Conservation (phyloP, 768 basidiomycete species). For the Lactarius pseudohatsudake region DNA sequence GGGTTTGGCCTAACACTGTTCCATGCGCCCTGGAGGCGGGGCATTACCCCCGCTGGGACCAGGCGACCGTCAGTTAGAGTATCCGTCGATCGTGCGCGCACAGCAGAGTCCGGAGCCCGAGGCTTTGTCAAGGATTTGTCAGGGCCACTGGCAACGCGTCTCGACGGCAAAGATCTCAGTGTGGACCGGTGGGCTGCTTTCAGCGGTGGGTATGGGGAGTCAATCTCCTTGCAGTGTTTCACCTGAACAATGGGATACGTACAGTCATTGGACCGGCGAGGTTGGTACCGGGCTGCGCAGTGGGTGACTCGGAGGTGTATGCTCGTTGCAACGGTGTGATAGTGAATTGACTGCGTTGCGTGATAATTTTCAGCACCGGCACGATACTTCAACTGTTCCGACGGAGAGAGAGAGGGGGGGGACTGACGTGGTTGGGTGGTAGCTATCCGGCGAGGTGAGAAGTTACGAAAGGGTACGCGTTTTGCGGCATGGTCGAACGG, state of each 20-base stretch:
- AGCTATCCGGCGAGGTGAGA: background rate
- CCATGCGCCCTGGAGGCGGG: conserved; percentile 8
- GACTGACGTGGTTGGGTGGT: background rate
- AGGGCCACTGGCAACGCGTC: background rate
- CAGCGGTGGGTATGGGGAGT: background rate
- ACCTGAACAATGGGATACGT: background rate
- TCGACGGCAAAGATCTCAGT: background rate
- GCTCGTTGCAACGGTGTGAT: too few relatives aligned
- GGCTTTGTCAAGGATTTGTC: background rate
- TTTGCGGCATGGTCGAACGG: background rate
- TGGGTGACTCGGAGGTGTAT: too few relatives aligned
- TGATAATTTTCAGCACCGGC: background rate
- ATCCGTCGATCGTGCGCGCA: background rate
- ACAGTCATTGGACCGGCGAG: background rate
- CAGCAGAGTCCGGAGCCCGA: background rate
- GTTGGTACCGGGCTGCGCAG: background rate
- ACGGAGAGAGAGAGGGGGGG: background rate
- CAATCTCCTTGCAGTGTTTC: conserved; percentile 7
- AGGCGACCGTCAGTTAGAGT: background rate
- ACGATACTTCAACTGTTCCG: background rate
- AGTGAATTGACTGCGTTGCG: background rate
- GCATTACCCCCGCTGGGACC: background rate
- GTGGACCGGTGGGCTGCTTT: background rate
- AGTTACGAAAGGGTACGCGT: background rate
- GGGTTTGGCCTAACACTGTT: background rate